Conservation (phyloP, 225 moss, liverwort and hornwort species). For the Pseudisothecium myosuroides region DNA sequence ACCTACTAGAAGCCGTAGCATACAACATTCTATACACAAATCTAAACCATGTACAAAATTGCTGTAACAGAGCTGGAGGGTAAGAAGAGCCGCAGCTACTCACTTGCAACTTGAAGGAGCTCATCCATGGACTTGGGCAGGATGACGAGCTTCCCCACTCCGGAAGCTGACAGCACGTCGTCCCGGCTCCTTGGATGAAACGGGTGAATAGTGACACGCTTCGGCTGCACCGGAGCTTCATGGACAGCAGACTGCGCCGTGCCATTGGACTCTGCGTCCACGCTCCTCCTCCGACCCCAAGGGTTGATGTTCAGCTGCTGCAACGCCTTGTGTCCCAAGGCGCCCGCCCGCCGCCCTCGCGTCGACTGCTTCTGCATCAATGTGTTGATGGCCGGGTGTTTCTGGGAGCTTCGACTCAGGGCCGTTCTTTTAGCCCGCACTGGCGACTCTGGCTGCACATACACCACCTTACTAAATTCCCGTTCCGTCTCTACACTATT, state of each 20-base stretch:
- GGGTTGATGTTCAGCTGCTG: slow-evolving; percentile 37
- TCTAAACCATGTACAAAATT: background rate
- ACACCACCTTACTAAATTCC: background rate
- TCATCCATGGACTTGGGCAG: slow-evolving; percentile 17
- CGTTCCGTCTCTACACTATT: background rate
- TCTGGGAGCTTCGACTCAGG: slow-evolving; percentile 13
- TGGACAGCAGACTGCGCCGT: background rate
- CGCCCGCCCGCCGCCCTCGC: slow-evolving; percentile 19
- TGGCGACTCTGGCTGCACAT: slow-evolving; percentile 10
- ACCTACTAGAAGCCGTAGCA: background rate
- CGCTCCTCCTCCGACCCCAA: slow-evolving; percentile 20
- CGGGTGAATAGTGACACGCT: slow-evolving; percentile 31
- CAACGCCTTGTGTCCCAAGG: slow-evolving; percentile 36
- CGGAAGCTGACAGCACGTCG: background rate
- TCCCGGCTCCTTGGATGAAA: slow-evolving; percentile 24
- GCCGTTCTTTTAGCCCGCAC: slow-evolving; percentile 9
- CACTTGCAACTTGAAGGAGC: slow-evolving; percentile 36
- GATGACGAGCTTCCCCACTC: slow-evolving; percentile 16
- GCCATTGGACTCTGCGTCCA: background rate
- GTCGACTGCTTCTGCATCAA: slow-evolving; percentile 41
- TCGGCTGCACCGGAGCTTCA: background rate
- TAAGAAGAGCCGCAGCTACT: background rate
- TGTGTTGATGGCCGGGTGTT: slow-evolving; percentile 20
- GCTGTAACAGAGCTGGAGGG: background rate
- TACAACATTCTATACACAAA: background rate